Base-by-base conservation (phyloP, 1,139 yeast genomes). In the Saccharomycopsis phalli region DNA sequence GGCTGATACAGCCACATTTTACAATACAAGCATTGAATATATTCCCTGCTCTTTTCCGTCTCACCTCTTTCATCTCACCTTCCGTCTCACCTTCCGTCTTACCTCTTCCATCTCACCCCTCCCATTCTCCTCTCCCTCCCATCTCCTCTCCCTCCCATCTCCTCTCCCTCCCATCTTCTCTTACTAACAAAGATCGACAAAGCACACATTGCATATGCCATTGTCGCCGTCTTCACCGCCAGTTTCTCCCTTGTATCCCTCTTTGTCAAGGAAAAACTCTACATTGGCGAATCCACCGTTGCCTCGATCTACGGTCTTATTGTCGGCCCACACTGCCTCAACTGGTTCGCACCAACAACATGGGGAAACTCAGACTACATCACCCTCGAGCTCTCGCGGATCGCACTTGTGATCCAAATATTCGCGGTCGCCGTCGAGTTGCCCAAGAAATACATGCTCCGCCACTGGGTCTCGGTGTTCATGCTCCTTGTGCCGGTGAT, bases 381-480 rank as follows among this genome's bases (percentile, higher is more conserved):
- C 49, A 91, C 98, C 0, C 65, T 91, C 49, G 98, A 91, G 57
- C 70, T 91, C 21, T 81, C 94, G 48, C 71, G 98, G 47, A 76
- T 91, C 19, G 94, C 88, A 10, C 65, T 91, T 52, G 83, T 94
- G 58, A 76, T 91, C 41, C 97, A 91, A 63, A 91, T 91, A 53
- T 94, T 91, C 53, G 97, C 97, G 10, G 97, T 88, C 35, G 95
- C 98, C 1, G 97, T 91, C 31, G 97, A 91, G 61, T 67, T 91
- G 60, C 98, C 98, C 16, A 77, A 84, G 50, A 86, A 86, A 58
- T 91, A 91, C 60, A 83, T 91, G 91, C 69, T 78, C 52, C 80
- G 76, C 52, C 98, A 91, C 58, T 86, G 95, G 94, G 51, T 76
- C 13, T 81, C 95, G 1, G 93, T 91, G 22, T 62, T 78, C 13